Evolutionary conservation across 495 filamentous ascomycete species (phyloP).

Genomic region (Trichoderma orchidacearum): DNA sequence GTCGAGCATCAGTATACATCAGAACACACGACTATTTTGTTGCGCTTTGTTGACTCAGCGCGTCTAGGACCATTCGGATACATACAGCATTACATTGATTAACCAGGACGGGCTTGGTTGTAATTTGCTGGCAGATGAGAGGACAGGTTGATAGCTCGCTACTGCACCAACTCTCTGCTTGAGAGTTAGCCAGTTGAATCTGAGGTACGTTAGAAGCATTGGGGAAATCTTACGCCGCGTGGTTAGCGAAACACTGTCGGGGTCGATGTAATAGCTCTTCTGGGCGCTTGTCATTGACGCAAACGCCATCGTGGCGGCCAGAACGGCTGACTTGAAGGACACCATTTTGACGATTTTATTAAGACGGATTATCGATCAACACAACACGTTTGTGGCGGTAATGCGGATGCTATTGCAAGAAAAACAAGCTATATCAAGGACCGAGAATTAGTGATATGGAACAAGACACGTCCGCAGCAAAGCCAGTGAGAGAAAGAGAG

Average conservation of each 20-base stretch:
- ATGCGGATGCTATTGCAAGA: background rate
- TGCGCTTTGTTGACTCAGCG: no score
- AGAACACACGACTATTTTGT: no score
- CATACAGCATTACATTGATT: constrained; percentile 68
- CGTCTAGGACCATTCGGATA: constrained; percentile 3
- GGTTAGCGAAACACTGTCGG: constrained; percentile 35
- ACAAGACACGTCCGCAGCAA: background rate
- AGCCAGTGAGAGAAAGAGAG: background rate
- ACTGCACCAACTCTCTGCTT: constrained; percentile 53
- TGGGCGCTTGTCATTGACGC: constrained; percentile 14
- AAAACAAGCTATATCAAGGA: no score
- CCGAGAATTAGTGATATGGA: no score
- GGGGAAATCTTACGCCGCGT: constrained; percentile 22
- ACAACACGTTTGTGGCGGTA: background rate
- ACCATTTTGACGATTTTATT: constrained; percentile 23
- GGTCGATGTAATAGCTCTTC: constrained; percentile 45
- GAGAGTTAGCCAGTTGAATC: constrained; percentile 13
- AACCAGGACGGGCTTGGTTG: constrained; percentile 29
- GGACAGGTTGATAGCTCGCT: constrained; percentile 56
- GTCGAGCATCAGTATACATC: constrained; percentile 10
- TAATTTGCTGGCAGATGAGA: constrained; percentile 61
- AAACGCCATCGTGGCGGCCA: constrained; percentile 31
- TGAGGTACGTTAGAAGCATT: background rate
- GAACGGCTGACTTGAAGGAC: constrained; percentile 26
- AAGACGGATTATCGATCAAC: constrained; percentile 1